Evolutionary conservation across 257 asterid species (phyloP), one percentile per base, ranked within the genome.

Genomic region (Rubia yunnanensis): DNA sequence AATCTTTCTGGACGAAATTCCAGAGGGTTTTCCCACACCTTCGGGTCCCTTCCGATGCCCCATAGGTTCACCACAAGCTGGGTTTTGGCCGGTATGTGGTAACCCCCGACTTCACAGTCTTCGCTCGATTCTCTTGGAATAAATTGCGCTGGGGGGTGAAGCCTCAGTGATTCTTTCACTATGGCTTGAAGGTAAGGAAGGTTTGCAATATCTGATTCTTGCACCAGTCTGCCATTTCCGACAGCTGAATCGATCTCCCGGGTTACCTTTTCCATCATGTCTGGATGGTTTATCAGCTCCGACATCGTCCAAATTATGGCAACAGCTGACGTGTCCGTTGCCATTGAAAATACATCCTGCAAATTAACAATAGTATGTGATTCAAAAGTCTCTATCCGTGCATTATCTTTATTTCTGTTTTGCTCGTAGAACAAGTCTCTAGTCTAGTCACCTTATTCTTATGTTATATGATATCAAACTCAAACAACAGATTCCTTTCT

Each of bases 301-400:
- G 96, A 78, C 10, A 89, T 44, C 32, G 96, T 92, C 96, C 96
- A 87, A 59, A 86, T 89, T 34, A 75, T 35, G 44, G 96, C 82
- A 54, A 86, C 80, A 10, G 96, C 96, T 56, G 95, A 81, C 62
- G 96, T 85, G 60, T 86, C 89, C 0, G 94, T 89, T 57, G 94
- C 96, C 0, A 91, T 95, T 1, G 78, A 78, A 63, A 86, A 89
- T 68, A 89, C 74, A 75, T 86, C 95, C 96, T 85, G 88, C n/a
- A 14, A 49, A n/a, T n/a, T n/a, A n/a, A n/a, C n/a, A n/a, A n/a
- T n/a, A n/a, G n/a, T n/a, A n/a, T n/a, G n/a, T n/a, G n/a, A n/a
- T n/a, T n/a, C n/a, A n/a, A n/a, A n/a, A n/a, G n/a, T n/a, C n/a
- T n/a, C n/a, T n/a, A n/a, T n/a, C n/a, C n/a, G n/a, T n/a, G n/a